Conservation (phyloP, 2,329 filamentous ascomycete genomes). For the Diaporthe helianthi region DNA sequence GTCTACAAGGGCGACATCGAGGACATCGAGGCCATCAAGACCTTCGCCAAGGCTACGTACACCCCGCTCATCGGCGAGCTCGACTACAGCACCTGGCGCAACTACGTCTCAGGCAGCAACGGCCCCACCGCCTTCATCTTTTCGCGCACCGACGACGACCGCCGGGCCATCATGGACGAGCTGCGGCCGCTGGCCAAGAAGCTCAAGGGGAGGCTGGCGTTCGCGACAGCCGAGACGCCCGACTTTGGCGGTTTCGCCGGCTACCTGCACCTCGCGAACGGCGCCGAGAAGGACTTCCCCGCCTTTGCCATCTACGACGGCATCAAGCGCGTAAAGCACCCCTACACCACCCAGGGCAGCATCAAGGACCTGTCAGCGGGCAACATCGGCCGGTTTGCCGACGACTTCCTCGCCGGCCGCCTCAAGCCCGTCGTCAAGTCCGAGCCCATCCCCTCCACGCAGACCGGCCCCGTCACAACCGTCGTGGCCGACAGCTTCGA, state of each 20-base stretch:
- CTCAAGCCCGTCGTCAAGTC: slow-evolving; percentile 97
- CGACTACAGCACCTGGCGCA: slow-evolving; percentile 92
- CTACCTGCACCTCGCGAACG: slow-evolving; percentile 95
- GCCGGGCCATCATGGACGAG: slow-evolving; percentile 74
- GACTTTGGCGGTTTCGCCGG: slow-evolving; percentile 91
- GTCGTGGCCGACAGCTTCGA: slow-evolving; percentile 96
- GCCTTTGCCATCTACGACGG: slow-evolving; percentile 97
- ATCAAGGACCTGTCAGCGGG: slow-evolving; percentile 77
- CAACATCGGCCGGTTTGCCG: slow-evolving; percentile 80
- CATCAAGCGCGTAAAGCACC: slow-evolving; percentile 95
- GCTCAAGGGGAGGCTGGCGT: slow-evolving; percentile 94
- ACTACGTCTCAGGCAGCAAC: slow-evolving; percentile 86
- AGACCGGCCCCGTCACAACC: slow-evolving; percentile 86
- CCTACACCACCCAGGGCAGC: slow-evolving; percentile 79
- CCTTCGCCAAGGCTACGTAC: slow-evolving; percentile 83
- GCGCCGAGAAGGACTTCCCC: slow-evolving; percentile 77
- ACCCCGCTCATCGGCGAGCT: slow-evolving; percentile 95
- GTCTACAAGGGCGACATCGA: slow-evolving; percentile 78
- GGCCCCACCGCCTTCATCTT: slow-evolving; percentile 98
- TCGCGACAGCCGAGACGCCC: slow-evolving; percentile 96
- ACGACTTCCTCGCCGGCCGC: slow-evolving; percentile 86
- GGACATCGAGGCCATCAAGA: slow-evolving; percentile 77
- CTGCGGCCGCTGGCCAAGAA: slow-evolving; percentile 89
- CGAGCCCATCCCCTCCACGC: slow-evolving; percentile 90
- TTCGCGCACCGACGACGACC: slow-evolving; percentile 89